Evolutionary conservation across 805 yeast genomes (phyloP), one percentile per base, ranked within the genome.

Genomic region (Ogataea zsoltii): DNA sequence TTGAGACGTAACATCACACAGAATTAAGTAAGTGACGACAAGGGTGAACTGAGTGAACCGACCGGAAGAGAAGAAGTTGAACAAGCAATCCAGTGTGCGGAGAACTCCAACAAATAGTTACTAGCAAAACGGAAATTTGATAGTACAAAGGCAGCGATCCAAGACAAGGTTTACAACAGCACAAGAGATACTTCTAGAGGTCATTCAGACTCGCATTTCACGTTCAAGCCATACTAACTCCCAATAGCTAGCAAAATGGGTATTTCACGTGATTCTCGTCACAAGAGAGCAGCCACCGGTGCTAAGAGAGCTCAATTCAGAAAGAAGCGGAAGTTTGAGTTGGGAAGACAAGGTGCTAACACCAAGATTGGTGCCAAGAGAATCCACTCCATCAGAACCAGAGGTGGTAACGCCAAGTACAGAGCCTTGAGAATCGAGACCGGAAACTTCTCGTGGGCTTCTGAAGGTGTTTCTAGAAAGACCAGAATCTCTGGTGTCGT

Each of bases 211-310:
- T 6, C 17, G 3, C 5, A 13, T 3, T 18, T 17, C 28, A 34
- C 37, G 19, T 12, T 16, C 37, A 5, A 14, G 14, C 31, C 13
- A 35, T 35, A 35, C 38, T 35, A 35, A 35, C 40, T 37, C 17
- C 25, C 5, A 17, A 2, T 38, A 38, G 41, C 41, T 38, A 14
- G 47, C 59, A 86, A 75, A 76, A 92, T 92, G 99, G 98, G 99
- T 91, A 92, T 92, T 87, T 90, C 98, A 79, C 92, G 99, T 84
- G 98, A 94, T 84, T 92, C 99, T 77, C 97, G 97, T 82, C 99
- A 94, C 91, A 92, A 92, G 88, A 95, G 99, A 80, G 79, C 97
- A 69, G 96, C 95, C 77, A 91, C 99, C 72, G 99, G 99, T 87
- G 99, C 99, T 75, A 91, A 90, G 80, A 90, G 97, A 80, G 98